Conservation (phyloP, 2,329 filamentous ascomycete genomes). For the Gnomoniopsis smithogilvyi region DNA sequence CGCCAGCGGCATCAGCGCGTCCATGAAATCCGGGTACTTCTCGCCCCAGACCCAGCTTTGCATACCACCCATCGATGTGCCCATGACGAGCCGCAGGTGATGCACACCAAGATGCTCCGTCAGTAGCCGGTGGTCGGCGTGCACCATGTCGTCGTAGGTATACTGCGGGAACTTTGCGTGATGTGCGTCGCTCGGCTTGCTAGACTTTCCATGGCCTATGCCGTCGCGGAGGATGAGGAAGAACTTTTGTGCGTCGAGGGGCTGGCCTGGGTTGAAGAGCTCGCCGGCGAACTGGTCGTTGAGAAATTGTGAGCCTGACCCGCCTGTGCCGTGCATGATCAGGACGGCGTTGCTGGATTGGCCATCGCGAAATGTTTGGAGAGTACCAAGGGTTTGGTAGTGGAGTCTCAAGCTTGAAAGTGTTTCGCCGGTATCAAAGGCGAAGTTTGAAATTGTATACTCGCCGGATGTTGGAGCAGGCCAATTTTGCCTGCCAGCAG, state of each 20-base stretch:
- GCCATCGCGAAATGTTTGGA: slow-evolving; percentile 1
- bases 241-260: slow-evolving; percentile 21
- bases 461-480: neutral
- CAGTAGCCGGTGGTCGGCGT: slow-evolving; percentile 22
- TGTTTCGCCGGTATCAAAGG: slow-evolving; percentile 10
- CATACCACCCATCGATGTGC: slow-evolving; percentile 25
- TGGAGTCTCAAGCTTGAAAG: slow-evolving; percentile 11
- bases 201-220: slow-evolving; percentile 25
- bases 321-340: slow-evolving; percentile 25
- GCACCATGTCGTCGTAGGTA: slow-evolving; percentile 23
- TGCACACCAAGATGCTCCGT: slow-evolving; percentile 23
- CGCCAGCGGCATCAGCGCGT: slow-evolving; percentile 24
- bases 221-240: slow-evolving; percentile 26
- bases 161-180: slow-evolving; percentile 21
- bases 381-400: slow-evolving; percentile 15
- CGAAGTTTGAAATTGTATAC: slow-evolving; percentile 2
- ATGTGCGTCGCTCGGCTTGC: slow-evolving; percentile 22
- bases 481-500: neutral
- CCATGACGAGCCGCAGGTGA: slow-evolving; percentile 23
- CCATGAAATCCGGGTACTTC: slow-evolving; percentile 21
- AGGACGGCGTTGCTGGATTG: slow-evolving; percentile 23
- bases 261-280: slow-evolving; percentile 24
- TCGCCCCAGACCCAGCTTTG: slow-evolving; percentile 23
- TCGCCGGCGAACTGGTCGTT: slow-evolving; percentile 21
- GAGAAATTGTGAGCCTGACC: slow-evolving; percentile 22